Conservation (phyloP, 108 stramenopile species). For the Cyclotella baltica region DNA sequence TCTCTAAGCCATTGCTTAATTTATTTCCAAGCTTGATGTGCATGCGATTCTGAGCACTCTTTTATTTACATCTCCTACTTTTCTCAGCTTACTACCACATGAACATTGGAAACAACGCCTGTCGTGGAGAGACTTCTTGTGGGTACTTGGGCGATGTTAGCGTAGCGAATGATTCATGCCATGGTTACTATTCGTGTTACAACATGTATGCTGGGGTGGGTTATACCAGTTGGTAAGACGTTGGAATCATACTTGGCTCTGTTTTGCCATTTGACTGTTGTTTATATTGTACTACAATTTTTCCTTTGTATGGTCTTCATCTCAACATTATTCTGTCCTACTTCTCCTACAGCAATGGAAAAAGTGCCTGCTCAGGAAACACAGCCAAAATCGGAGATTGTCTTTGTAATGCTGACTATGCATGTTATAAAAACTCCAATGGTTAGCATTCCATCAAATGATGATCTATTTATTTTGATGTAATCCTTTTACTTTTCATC, state of each 20-base stretch:
- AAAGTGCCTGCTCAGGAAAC: background rate
- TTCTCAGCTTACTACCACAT: slow-evolving; percentile 1
- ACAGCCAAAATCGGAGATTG: background rate
- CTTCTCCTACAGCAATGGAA: slow-evolving; percentile 6
- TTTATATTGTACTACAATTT: background rate
- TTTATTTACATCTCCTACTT: too few species aligned
- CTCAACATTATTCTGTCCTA: background rate
- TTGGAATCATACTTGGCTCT: background rate
- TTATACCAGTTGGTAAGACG: slow-evolving; percentile 3
- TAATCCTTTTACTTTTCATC: background rate
- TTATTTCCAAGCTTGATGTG: too few species aligned
- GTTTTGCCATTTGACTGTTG: too few species aligned
- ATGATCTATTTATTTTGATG: too few species aligned
- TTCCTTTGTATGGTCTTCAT: background rate
- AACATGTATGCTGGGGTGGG: background rate
- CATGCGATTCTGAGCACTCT: too few species aligned
- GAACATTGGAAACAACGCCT: background rate
- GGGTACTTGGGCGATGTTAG: background rate
- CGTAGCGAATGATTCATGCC: background rate
- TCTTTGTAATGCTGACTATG: background rate
- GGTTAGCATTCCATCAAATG: background rate
- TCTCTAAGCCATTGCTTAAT: too few species aligned
- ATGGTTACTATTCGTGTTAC: background rate
- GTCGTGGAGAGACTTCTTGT: background rate
- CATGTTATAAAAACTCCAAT: background rate